Conservation (phyloP, 306 rosid genomes). For the Erythrophleum fordii region DNA sequence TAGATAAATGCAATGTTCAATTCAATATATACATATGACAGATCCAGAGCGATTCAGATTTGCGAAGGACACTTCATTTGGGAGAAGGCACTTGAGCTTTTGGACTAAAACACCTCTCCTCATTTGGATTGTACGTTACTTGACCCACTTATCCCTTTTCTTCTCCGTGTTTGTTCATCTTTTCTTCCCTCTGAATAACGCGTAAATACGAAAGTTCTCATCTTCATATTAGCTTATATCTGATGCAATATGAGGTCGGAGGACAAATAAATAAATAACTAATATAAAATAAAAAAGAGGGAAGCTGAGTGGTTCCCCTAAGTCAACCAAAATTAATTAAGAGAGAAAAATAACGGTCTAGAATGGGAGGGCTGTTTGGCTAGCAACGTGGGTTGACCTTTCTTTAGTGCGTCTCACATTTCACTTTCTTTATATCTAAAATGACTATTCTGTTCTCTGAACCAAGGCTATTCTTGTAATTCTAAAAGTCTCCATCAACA, state of each 20-base stretch:
- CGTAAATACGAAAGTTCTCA: background rate
- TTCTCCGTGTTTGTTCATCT: too few species aligned
- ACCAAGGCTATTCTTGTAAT: too few species aligned
- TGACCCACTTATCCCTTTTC: background rate
- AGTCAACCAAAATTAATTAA: background rate
- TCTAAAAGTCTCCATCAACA: too few species aligned
- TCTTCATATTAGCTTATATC: background rate
- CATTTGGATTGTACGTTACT: constrained; percentile 82
- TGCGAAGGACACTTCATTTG: constrained; percentile 90
- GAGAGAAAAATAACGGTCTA: background rate
- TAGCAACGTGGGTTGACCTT: background rate
- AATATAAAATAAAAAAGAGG: background rate
- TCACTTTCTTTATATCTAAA: too few species aligned
- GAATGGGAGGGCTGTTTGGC: background rate
- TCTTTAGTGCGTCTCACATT: background rate
- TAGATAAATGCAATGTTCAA: background rate
- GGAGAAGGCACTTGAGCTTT: constrained; percentile 81
- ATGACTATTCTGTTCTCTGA: too few species aligned
- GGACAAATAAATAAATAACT: too few species aligned
- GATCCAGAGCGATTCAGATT: constrained; percentile 92
- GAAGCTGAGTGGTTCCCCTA: background rate
- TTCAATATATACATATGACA: constrained; percentile 11
- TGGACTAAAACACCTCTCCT: constrained; percentile 76
- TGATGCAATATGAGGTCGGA: too few species aligned
- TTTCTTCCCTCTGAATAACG: background rate